A percentile compares a stretch with the other conserved stretches of the same genome.
These are phyloP conservation scores for Ascochyta pisi DNA, from an alignment of 2,329 filamentous ascomycete species.

Conservation along the genomic window DNA sequence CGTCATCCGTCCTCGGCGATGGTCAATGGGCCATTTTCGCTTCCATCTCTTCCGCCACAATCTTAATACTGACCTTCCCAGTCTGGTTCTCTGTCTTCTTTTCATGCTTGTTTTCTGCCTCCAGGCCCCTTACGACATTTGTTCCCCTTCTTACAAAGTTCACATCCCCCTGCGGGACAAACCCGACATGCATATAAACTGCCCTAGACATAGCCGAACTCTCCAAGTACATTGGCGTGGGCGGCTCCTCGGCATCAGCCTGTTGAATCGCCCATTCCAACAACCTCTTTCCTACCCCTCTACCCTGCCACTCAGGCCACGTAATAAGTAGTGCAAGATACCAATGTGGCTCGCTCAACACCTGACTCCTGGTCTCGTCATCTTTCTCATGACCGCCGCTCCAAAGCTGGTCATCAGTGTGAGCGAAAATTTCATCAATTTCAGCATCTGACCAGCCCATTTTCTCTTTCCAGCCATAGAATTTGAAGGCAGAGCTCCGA, in stretches of 20 bases:
- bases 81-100: not conserved
- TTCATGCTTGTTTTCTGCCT: not conserved
- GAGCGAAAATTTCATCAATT: constrained; percentile 35
- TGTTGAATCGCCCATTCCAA: constrained; percentile 41
- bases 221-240: constrained; percentile 42
- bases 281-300: constrained; percentile 36
- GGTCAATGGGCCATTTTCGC: too few species aligned
- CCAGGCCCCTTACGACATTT: constrained; percentile 7
- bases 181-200: constrained; percentile 42
- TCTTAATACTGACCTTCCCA: constrained; percentile 5
- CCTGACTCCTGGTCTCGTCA: constrained; percentile 26
- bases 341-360: constrained; percentile 39
- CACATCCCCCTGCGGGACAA: constrained; percentile 25
- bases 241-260: constrained; percentile 35
- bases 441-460: constrained; percentile 35
- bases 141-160: not conserved
- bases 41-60: constrained; percentile 3
- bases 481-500: constrained; percentile 23
- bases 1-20: too few species aligned
- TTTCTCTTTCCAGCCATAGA: constrained; percentile 31
- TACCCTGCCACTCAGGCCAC: constrained; percentile 40
- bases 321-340: constrained; percentile 38
- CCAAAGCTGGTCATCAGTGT: constrained; percentile 28
- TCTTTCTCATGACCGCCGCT: constrained; percentile 20
- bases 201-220: constrained; percentile 28